Evolutionary conservation across 208 protist species (phyloP), one percentile per base, ranked within the genome.

Genomic region (Trypanosoma melophagium): DNA sequence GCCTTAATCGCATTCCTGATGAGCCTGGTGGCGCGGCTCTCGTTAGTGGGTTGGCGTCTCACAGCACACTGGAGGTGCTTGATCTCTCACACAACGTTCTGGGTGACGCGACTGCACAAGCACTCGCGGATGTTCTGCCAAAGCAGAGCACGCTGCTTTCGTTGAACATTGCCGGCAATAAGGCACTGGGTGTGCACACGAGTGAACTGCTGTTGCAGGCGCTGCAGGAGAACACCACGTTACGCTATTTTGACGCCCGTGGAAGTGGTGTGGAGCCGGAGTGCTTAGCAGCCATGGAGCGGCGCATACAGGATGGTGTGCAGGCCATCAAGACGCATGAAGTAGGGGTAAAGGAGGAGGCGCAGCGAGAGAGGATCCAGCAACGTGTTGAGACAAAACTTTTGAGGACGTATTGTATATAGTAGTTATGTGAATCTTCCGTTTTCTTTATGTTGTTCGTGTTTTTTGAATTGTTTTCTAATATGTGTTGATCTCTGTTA

Each of bases 1-100:
- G 72, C 25, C 81, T 92, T 63, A 97, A 97, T 71, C 64, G 74
- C 45, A 85, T 97, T 47, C 60, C 79, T 7, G 84, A 92, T 60
- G 79, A 86, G 41, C 67, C 72, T 7, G 94, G 90, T 31, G 84
- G 80, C 14, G 78, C 69, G 2, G 63, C 60, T 19, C 79, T 97
- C 22, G 60, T 93, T 44, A 54, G 49, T 16, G 76, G 79, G 7
- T 53, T 96, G 13, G 60, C 58, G 17, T 28, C 77, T 28, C 87
- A 95, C 35, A 66, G 77, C 10, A 63, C 75, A 24, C 66, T 97
- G 45, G 66, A 60, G 16, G 61, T 82, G n/a, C 42, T 97, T 12
- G 66, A 93, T 61, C 45, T 97, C 14, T 75, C 76, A 19, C 77
- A 85, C 75, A 97, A 97, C 59, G 44, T 58, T 16, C 77, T 97